These are phyloP conservation scores for Biscogniauxia mediterranea DNA, from an alignment of 2,329 filamentous ascomycete genomes.

Conservation along the genomic window DNA sequence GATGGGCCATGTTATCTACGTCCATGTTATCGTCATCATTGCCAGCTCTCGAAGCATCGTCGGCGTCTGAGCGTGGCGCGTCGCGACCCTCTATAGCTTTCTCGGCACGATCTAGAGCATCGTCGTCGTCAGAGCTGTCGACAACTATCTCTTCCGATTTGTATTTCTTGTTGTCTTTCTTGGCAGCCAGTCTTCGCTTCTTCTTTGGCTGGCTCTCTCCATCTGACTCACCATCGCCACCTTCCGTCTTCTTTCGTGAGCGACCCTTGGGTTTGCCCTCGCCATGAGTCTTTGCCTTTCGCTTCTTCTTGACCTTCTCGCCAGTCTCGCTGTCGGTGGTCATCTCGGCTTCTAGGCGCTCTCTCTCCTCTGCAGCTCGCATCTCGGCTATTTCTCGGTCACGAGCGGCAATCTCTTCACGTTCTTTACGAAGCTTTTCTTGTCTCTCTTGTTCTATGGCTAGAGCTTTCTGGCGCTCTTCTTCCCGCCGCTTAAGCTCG, in stretches of 20 bases:
- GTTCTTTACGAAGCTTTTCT: constrained; percentile 81
- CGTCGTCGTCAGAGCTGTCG: constrained; percentile 61
- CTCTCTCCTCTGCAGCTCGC: constrained; percentile 68
- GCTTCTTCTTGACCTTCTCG: constrained; percentile 77
- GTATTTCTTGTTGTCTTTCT: constrained; percentile 63
- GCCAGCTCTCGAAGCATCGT: constrained; percentile 30
- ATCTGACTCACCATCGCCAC: constrained; percentile 47
- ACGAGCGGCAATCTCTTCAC: constrained; percentile 73
- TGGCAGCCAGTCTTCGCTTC: constrained; percentile 54
- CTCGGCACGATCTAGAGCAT: constrained; percentile 47
- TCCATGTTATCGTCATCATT: constrained; percentile 49
- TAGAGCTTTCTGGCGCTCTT: constrained; percentile 65
- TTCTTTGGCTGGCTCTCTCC: constrained; percentile 59
- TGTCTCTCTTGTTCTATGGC: constrained; percentile 72
- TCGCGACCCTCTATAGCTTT: constrained; percentile 36
- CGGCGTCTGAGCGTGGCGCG: constrained; percentile 28
- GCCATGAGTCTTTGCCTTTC: constrained; percentile 48
- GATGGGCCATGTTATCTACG: constrained; percentile 43
- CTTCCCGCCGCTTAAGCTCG: constrained; percentile 75
- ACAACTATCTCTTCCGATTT: constrained; percentile 85
- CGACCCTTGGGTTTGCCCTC: constrained; percentile 42
- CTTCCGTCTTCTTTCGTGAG: constrained; percentile 59
- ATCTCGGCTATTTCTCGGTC: constrained; percentile 71
- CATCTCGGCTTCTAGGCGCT: constrained; percentile 70
- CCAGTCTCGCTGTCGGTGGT: constrained; percentile 81